phyloP scores from a whole-genome alignment of 805 yeast genomes.

The Wickerhamiella australiensis region DNA sequence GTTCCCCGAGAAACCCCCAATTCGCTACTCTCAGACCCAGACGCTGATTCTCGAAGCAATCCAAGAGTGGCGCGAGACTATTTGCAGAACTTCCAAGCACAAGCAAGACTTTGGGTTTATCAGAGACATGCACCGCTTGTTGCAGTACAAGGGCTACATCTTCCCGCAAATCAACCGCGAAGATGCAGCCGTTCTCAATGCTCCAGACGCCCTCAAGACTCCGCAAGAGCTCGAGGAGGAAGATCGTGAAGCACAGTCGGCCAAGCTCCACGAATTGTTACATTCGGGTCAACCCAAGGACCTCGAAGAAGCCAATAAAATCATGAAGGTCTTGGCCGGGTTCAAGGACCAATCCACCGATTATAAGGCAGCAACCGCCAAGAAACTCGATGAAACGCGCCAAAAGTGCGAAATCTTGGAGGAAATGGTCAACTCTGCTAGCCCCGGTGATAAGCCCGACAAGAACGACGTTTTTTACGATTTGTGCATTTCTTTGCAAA shows the following conservation, averaged over 20 bases:
- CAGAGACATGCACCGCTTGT: slow-evolving; percentile 87
- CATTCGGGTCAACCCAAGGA: slow-evolving; percentile 94
- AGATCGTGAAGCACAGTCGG: slow-evolving; percentile 84
- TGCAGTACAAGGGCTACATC: slow-evolving; percentile 78
- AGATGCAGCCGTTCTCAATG: slow-evolving; percentile 87
- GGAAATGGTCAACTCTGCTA: slow-evolving; percentile 55
- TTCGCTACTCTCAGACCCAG: slow-evolving; percentile 71
- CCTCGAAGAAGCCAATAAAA: slow-evolving; percentile 86
- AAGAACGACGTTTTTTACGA: slow-evolving; percentile 67
- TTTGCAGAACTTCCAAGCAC: slow-evolving; percentile 78
- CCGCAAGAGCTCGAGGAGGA: slow-evolving; percentile 85
- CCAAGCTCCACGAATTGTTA: slow-evolving; percentile 88
- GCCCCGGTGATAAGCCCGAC: slow-evolving; percentile 29
- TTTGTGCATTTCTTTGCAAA: slow-evolving; percentile 62
- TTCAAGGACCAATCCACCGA: slow-evolving; percentile 70
- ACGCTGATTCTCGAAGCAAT: slow-evolving; percentile 75
- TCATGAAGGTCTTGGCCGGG: slow-evolving; percentile 98
- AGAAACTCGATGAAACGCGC: slow-evolving; percentile 70
- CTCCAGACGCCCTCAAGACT: slow-evolving; percentile 74
- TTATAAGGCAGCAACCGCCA: slow-evolving; percentile 65
- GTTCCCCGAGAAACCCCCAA: slow-evolving; percentile 91
- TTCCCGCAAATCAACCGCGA: slow-evolving; percentile 87
- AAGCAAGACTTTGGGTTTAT: slow-evolving; percentile 86
- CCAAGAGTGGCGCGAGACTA: slow-evolving; percentile 95
- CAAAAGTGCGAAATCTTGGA: slow-evolving; percentile 77